These are phyloP conservation scores for Tolypocladium nubicola DNA, from an alignment of 2,329 filamentous ascomycete species.

Conservation along the genomic window DNA sequence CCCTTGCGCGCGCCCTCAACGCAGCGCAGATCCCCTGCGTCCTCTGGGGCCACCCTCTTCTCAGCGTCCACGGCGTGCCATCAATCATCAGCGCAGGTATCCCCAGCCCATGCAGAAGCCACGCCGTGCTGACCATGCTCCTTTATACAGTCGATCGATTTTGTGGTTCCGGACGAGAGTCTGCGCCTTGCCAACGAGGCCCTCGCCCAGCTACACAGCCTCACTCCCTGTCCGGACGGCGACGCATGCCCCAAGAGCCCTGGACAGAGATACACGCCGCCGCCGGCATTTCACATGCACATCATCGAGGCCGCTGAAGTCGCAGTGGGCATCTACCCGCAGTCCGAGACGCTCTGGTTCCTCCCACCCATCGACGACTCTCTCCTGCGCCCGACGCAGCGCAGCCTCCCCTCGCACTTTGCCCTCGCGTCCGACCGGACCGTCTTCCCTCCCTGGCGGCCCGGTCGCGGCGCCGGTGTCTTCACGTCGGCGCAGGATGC, in stretches of 20 bases:
- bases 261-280: background rate
- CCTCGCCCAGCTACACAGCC: background rate
- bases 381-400: background rate
- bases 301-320: background rate
- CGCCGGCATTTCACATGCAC: background rate
- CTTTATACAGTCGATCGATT: background rate
- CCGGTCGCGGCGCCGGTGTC: background rate
- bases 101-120: background rate
- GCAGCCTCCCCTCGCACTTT: background rate
- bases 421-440: background rate
- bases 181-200: background rate
- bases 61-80: background rate
- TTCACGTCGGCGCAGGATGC: background rate
- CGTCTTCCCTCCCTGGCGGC: background rate
- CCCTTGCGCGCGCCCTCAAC: background rate
- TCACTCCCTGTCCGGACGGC: background rate
- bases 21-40: background rate
- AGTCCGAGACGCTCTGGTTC: background rate
- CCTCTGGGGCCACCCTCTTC: background rate
- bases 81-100: background rate
- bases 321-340: background rate
- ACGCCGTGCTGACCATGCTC: background rate
- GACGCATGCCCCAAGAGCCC: background rate
- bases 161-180: background rate
- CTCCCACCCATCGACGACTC: background rate